These are phyloP conservation scores for Taphrina pruni DNA, from an alignment of 1,139 yeast species.

Conservation along the genomic window DNA sequence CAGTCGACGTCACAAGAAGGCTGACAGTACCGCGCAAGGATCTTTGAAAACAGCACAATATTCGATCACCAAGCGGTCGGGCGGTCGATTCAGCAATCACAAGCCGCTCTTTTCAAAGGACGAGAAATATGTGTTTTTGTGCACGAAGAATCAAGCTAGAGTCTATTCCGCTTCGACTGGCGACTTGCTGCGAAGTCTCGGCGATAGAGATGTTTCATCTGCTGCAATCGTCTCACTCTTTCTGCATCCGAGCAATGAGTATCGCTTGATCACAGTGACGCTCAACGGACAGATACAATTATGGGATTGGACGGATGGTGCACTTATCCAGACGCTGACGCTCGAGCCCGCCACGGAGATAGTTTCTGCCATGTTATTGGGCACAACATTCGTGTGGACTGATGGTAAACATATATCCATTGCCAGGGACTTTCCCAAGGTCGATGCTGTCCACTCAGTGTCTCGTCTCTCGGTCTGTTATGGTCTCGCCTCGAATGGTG, in stretches of 20 bases:
- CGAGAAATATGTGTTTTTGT: constrained; percentile 31
- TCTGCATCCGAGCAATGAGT: constrained; percentile 41
- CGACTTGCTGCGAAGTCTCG: constrained; percentile 25
- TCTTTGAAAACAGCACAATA: not conserved
- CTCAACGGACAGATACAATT: constrained; percentile 35
- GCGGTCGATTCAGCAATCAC: constrained; percentile 34
- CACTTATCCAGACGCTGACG: constrained; percentile 6
- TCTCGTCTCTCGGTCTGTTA: constrained; percentile 18
- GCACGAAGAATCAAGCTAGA: constrained; percentile 31
- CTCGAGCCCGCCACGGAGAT: constrained; percentile 19
- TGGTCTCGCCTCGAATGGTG: constrained; percentile 14
- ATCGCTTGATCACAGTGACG: constrained; percentile 27
- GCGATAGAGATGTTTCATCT: not conserved
- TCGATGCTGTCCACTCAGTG: constrained; percentile 9
- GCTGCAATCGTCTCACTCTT: constrained; percentile 28
- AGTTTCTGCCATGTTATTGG: constrained; percentile 25
- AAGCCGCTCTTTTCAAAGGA: constrained; percentile 24
- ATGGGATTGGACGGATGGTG: constrained; percentile 43
- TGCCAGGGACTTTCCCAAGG: constrained; percentile 17
- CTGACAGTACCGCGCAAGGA: not conserved
- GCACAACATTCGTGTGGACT: constrained; percentile 19
- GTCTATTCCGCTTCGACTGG: constrained; percentile 42
- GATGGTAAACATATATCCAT: constrained; percentile 28
- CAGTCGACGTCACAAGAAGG: constrained; percentile 1
- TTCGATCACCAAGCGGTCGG: constrained; percentile 4